Evolutionary conservation across 768 basidiomycete genomes (phyloP), one percentile per base, ranked within the genome.

Genomic region (Mycena alexandri): DNA sequence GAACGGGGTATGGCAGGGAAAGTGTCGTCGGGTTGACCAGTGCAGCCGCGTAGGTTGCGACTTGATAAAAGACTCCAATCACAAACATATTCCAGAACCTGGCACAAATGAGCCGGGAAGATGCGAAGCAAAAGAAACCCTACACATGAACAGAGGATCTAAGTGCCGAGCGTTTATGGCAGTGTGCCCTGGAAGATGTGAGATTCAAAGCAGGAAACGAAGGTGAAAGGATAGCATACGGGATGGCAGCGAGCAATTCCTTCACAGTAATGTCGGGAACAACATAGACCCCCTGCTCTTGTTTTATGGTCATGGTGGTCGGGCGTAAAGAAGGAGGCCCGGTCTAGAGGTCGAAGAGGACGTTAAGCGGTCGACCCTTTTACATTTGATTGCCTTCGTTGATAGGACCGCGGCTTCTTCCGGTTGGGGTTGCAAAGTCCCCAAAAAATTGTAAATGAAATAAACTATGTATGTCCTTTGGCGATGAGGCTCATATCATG

Each of bases 221-320:
- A 42, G 68, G 24, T 10, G 19, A 14, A 5, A 48, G 5, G 9
- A 19, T 42, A 36, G 84, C 90, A 70, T 75, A 93, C 89, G 96
- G 96, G 75, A 98, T 96, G 19, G 86, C 88, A 51, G 86, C 86
- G 57, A 96, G 85, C 72, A 97, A 76, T 74, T 98, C 93, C 83
- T 96, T 98, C 78, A 96, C 86, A 43, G 93, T 86, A 68, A 95
- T 86, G 83, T 95, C 91, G 22, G 95, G 95, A 69, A 97, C 92
- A 29, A 85, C 74, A 66, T 87, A 86, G 53, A 85, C 83, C 47
- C 81, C 85, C 80, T 93, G 92, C 67, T 90, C 83, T 10, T 68
- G 58, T 48, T 63, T 71, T 41, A 58, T 24, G 41, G 63, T 41
- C 59, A 67, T 63, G 52, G 47, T 67, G 70, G 63, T 48, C 9